Percentiles rank a stretch among this genome's conserved stretches.
Conservation (phyloP, 352 stramenopile species). For the Thalassiosira exigua region DNA sequence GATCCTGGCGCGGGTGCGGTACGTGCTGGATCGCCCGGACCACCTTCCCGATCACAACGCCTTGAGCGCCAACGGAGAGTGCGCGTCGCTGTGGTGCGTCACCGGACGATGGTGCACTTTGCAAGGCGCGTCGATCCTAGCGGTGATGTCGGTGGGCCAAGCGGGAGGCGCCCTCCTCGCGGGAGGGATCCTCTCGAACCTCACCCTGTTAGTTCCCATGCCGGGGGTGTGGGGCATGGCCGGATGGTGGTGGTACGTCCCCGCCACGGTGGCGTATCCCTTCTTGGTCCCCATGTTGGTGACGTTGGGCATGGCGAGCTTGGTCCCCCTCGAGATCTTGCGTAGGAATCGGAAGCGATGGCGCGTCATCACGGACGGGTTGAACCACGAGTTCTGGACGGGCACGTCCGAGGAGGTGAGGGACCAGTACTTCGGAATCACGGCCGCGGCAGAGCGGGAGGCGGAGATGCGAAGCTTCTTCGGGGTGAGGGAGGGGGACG, state of each 20-base stretch:
- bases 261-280: constrained; percentile 62
- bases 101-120: constrained; percentile 57
- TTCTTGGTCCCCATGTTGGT: constrained; percentile 60
- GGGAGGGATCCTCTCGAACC: constrained; percentile 54
- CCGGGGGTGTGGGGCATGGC: constrained; percentile 59
- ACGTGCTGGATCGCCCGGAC: constrained; percentile 56
- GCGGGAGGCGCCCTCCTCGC: constrained; percentile 52
- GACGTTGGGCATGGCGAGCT: constrained; percentile 48
- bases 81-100: constrained; percentile 59
- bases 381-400: constrained; percentile 64
- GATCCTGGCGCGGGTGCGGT: constrained; percentile 52
- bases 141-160: constrained; percentile 55
- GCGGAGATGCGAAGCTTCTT: constrained; percentile 61
- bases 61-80: constrained; percentile 56
- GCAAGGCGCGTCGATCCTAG: constrained; percentile 60
- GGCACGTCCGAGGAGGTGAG: constrained; percentile 37
- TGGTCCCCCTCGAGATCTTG: constrained; percentile 60
- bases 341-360: constrained; percentile 60
- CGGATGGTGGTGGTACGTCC: constrained; percentile 66
- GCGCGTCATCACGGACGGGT: constrained; percentile 47
- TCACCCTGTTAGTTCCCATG: constrained; percentile 57
- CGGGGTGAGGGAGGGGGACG: constrained; percentile 43
- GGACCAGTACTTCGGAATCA: constrained; percentile 55
- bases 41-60: constrained; percentile 54
- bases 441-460: constrained; percentile 48